Percentiles rank a stretch among this genome's conserved stretches.
These are phyloP conservation scores for Curvularia spicifera DNA, from an alignment of 2,329 filamentous ascomycete genomes.

Conservation along the genomic window DNA sequence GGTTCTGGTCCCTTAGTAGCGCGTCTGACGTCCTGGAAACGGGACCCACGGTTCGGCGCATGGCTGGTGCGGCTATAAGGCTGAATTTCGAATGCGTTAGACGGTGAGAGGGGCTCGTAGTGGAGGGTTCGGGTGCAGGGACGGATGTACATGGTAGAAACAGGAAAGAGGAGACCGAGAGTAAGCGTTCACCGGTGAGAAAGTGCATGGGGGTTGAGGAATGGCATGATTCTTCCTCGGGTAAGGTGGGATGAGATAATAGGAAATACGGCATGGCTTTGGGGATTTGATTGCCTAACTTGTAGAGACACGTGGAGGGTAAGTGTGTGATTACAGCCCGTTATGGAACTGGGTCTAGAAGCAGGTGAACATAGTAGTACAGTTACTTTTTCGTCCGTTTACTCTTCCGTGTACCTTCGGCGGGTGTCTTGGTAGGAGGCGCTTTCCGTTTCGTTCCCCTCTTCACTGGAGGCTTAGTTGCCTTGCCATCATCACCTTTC, in stretches of 20 bases:
- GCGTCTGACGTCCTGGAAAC: background rate
- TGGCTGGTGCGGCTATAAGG: background rate
- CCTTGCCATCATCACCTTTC: background rate
- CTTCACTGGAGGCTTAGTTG: constrained; percentile 12
- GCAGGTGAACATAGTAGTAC: background rate
- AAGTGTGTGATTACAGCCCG: background rate
- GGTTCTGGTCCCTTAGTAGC: background rate
- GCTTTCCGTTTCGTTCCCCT: constrained; percentile 37
- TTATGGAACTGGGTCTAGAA: background rate
- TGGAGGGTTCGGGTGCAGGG: background rate
- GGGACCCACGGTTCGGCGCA: background rate
- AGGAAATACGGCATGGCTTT: background rate
- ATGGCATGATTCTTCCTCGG: constrained; percentile 2
- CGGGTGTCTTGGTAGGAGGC: constrained; percentile 14
- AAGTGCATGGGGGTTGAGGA: background rate
- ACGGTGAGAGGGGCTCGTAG: constrained; percentile 4
- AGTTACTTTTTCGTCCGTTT: constrained; percentile 31
- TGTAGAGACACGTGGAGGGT: background rate
- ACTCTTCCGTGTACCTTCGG: constrained; percentile 36
- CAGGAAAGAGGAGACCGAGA: background rate
- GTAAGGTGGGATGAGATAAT: background rate
- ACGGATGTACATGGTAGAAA: background rate
- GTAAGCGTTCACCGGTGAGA: constrained; percentile 6
- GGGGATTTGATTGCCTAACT: background rate
- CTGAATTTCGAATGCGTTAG: background rate